A percentile compares a stretch with the other conserved stretches of the same genome.
These are phyloP conservation scores for Posidonia oceanica DNA, from an alignment of 116 monocot genomes.

Conservation along the genomic window DNA sequence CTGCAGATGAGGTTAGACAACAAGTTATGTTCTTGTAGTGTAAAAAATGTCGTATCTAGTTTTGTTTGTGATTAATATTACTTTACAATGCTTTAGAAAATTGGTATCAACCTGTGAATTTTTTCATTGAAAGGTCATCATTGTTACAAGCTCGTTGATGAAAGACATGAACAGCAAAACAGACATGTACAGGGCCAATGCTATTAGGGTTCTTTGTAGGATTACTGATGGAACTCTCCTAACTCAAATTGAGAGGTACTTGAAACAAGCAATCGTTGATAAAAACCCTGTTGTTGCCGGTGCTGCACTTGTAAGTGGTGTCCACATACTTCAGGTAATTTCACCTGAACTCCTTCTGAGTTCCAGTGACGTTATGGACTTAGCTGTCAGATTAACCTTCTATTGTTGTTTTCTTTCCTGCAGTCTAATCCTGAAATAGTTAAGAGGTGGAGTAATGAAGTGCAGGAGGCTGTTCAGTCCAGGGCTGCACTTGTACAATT, in stretches of 20 bases:
- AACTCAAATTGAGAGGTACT: slow-evolving; percentile 94
- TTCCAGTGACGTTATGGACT: not conserved
- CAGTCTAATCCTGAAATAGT: slow-evolving; percentile 95
- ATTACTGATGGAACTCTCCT: slow-evolving; percentile 92
- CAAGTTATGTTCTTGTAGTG: not conserved
- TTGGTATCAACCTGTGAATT: not conserved
- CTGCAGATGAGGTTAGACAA: slow-evolving; percentile 73
- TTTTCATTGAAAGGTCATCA: slow-evolving; percentile 54
- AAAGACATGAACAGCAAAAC: slow-evolving; percentile 99
- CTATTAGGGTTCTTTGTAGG: slow-evolving; percentile 92
- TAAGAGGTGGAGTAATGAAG: slow-evolving; percentile 99
- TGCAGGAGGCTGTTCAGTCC: slow-evolving; percentile 98
- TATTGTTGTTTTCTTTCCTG: slow-evolving; percentile 6
- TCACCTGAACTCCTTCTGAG: not conserved
- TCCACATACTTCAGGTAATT: slow-evolving; percentile 91
- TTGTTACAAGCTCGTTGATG: slow-evolving; percentile 98
- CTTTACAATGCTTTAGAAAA: not conserved
- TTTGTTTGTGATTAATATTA: not conserved
- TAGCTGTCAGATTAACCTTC: not conserved
- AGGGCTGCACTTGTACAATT: slow-evolving; percentile 97
- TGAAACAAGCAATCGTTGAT: slow-evolving; percentile 98
- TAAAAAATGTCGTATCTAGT: not conserved
- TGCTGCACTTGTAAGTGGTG: slow-evolving; percentile 96
- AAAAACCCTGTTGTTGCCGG: slow-evolving; percentile 97
- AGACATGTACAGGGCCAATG: slow-evolving; percentile 98